Conservation (phyloP, 805 yeast genomes). For the Metschnikowia kofuensis region DNA sequence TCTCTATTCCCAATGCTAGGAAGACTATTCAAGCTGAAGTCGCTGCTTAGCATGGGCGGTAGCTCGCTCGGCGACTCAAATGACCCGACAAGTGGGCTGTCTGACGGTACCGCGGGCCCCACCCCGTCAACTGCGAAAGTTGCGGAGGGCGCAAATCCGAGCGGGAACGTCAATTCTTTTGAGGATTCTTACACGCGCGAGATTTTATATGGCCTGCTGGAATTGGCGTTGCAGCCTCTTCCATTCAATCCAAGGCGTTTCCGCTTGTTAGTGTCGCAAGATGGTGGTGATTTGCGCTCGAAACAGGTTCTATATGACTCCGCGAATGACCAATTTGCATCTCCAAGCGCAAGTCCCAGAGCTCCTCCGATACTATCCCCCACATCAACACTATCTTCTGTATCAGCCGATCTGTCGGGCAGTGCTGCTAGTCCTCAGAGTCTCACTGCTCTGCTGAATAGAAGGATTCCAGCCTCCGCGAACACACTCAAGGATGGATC, state of each 20-base stretch:
- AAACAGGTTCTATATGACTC: constrained; percentile 52
- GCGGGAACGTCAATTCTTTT: constrained; percentile 22
- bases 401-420: neutral
- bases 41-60: constrained; percentile 13
- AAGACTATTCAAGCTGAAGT: constrained; percentile 33
- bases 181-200: constrained; percentile 47
- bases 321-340: constrained; percentile 20
- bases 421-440: neutral
- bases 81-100: constrained; percentile 1
- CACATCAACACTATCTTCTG: neutral
- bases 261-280: constrained; percentile 48
- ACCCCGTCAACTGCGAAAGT: neutral
- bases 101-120: constrained; percentile 3
- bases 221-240: constrained; percentile 15
- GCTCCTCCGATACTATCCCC: neutral
- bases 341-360: neutral
- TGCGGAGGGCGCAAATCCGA: neutral
- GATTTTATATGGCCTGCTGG: constrained; percentile 42
- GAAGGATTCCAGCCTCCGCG: neutral
- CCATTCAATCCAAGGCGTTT: constrained; percentile 31
- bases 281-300: constrained; percentile 45
- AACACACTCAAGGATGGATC: constrained; percentile 1
- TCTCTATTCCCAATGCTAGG: constrained; percentile 30
- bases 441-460: no score
- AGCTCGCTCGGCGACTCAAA: neutral